phyloP scores from a whole-genome alignment of 2,329 filamentous ascomycete species.

The Pyrenochaeta sp. region DNA sequence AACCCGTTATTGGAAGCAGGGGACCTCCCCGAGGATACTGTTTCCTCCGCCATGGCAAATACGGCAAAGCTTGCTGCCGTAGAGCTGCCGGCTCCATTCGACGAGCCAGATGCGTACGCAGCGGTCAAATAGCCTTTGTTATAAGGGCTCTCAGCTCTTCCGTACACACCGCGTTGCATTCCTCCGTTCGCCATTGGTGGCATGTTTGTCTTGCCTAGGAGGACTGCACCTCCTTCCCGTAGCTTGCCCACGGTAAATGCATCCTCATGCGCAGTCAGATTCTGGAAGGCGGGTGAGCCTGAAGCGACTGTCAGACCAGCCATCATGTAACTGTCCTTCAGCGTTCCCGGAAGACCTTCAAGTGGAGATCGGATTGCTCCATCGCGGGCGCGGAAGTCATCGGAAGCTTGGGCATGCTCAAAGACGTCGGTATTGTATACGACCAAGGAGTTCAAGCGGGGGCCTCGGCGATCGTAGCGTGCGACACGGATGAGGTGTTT shows the following conservation, averaged over 20 bases:
- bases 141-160: slow-evolving; percentile 62
- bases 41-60: slow-evolving; percentile 62
- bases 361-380: slow-evolving; percentile 46
- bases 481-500: slow-evolving; percentile 56
- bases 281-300: slow-evolving; percentile 61
- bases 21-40: slow-evolving; percentile 61
- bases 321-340: slow-evolving; percentile 65
- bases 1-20: slow-evolving; percentile 63
- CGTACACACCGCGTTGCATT: slow-evolving; percentile 62
- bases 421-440: slow-evolving; percentile 55
- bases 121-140: slow-evolving; percentile 59
- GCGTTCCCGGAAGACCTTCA: slow-evolving; percentile 63
- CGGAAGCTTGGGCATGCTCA: slow-evolving; percentile 55
- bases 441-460: slow-evolving; percentile 55
- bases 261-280: slow-evolving; percentile 58
- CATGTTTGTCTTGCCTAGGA: slow-evolving; percentile 64
- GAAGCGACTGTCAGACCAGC: slow-evolving; percentile 59
- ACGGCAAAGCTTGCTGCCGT: slow-evolving; percentile 59
- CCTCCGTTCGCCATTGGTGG: slow-evolving; percentile 64
- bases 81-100: slow-evolving; percentile 60
- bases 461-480: slow-evolving; percentile 52
- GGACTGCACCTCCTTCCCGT: slow-evolving; percentile 55
- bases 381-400: slow-evolving; percentile 50
- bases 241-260: slow-evolving; percentile 58
- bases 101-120: slow-evolving; percentile 63